phyloP scores from a whole-genome alignment of 306 rosid species.

The Senna siamea region DNA sequence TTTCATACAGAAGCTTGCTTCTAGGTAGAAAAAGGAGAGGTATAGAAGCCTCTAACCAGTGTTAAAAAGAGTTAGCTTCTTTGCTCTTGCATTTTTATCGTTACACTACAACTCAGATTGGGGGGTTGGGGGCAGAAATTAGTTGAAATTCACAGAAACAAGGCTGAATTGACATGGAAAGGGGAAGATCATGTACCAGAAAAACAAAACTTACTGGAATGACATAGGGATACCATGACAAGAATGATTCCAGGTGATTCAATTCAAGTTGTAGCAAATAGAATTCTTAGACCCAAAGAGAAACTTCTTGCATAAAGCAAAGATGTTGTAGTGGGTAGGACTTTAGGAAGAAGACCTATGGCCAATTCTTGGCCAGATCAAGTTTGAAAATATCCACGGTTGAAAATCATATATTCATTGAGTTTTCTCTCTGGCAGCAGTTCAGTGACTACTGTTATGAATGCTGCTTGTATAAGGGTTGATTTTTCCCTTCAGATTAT shows the following conservation, averaged over 20 bases:
- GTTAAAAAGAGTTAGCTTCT: too few species aligned
- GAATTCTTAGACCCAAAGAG: background rate
- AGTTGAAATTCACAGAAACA: background rate
- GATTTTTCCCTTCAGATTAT: background rate
- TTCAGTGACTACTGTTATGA: background rate
- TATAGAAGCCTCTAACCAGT: too few species aligned
- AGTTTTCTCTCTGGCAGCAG: background rate
- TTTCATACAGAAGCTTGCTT: too few species aligned
- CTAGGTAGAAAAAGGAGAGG: too few species aligned
- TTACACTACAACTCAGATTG: too few species aligned
- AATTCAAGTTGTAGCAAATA: background rate
- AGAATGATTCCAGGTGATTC: background rate
- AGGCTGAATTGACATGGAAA: background rate
- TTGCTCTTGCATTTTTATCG: background rate
- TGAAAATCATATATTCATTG: background rate
- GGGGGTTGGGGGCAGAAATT: too few species aligned
- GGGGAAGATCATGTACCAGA: background rate
- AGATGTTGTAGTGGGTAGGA: background rate
- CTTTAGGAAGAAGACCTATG: background rate
- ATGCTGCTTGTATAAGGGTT: background rate
- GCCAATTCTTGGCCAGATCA: background rate
- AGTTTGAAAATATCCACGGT: background rate
- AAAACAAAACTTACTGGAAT: background rate
- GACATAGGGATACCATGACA: background rate
- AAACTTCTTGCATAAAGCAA: background rate